Evolutionary conservation across 2,329 filamentous ascomycete genomes (phyloP).

Genomic region (Botrytis medusae): DNA sequence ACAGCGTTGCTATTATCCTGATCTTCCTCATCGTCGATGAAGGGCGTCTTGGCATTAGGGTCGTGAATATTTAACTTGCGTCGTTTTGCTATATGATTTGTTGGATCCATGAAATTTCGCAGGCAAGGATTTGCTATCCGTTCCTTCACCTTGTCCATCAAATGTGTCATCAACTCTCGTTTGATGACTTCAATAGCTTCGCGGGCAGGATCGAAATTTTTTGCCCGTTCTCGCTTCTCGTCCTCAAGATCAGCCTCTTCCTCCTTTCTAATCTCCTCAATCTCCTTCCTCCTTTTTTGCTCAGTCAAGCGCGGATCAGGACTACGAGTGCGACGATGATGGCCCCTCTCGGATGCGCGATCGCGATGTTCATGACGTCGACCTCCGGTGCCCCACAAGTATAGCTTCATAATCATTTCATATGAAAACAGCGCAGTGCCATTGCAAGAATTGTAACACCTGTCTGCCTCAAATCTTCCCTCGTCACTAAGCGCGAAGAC

Average conservation of each 20-base stretch:
- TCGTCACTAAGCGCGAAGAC: conserved; percentile 77
- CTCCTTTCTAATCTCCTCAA: conserved; percentile 66
- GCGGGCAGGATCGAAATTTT: conserved; percentile 83
- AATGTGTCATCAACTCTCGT: conserved; percentile 78
- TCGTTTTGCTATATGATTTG: conserved; percentile 75
- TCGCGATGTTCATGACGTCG: conserved; percentile 25
- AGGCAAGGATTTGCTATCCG: conserved; percentile 81
- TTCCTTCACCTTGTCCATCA: conserved; percentile 85
- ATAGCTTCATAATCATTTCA: conserved; percentile 85
- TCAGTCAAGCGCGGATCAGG: conserved; percentile 46
- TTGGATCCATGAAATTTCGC: conserved; percentile 78
- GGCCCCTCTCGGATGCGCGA: conserved; percentile 25
- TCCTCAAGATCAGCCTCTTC: conserved; percentile 82
- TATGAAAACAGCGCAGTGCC: conserved; percentile 89
- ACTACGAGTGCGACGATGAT: conserved; percentile 46
- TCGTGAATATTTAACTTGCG: conserved; percentile 76
- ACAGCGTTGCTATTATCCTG: conserved; percentile 59
- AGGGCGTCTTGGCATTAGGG: conserved; percentile 58
- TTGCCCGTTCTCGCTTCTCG: conserved; percentile 83
- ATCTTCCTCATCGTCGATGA: conserved; percentile 58
- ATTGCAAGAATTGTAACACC: conserved; percentile 77
- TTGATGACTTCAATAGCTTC: conserved; percentile 80
- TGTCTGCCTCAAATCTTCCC: conserved; percentile 77
- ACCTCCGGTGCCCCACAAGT: conserved; percentile 41
- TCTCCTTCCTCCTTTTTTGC: conserved; percentile 61